These are phyloP conservation scores for Hypocrella siamensis DNA, from an alignment of 2,329 filamentous ascomycete species.

Conservation along the genomic window DNA sequence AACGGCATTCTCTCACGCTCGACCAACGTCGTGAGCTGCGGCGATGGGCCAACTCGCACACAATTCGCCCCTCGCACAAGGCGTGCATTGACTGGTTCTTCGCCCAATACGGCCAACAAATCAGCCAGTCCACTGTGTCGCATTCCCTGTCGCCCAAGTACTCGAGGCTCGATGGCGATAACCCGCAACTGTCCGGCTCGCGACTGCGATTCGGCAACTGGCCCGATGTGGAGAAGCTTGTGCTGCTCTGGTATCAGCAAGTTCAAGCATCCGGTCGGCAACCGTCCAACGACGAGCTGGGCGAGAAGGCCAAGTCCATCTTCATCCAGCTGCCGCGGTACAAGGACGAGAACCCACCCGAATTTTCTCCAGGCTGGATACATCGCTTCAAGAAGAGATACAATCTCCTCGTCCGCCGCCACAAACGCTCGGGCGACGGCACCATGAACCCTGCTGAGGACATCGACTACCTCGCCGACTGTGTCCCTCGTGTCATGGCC, in stretches of 20 bases:
- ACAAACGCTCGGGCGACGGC: slow-evolving; percentile 34
- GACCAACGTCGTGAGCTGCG: slow-evolving; percentile 46
- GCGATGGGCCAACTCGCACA: slow-evolving; percentile 41
- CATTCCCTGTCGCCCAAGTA: slow-evolving; percentile 48
- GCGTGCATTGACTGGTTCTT: slow-evolving; percentile 49
- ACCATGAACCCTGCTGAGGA: slow-evolving; percentile 35
- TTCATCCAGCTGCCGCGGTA: slow-evolving; percentile 43
- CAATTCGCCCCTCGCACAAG: slow-evolving; percentile 41
- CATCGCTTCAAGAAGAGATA: slow-evolving; percentile 50
- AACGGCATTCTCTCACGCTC: slow-evolving; percentile 44
- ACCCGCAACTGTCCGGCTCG: slow-evolving; percentile 44
- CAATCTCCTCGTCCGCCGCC: slow-evolving; percentile 39
- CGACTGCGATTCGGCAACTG: slow-evolving; percentile 47
- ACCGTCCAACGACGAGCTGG: slow-evolving; percentile 46
- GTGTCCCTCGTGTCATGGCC: slow-evolving; percentile 42
- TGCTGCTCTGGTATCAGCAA: slow-evolving; percentile 38
- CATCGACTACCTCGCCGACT: slow-evolving; percentile 43
- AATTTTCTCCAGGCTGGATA: slow-evolving; percentile 49
- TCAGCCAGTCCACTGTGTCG: slow-evolving; percentile 47
- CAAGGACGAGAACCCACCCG: slow-evolving; percentile 41
- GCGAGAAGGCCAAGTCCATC: slow-evolving; percentile 44
- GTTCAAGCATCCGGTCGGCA: slow-evolving; percentile 35
- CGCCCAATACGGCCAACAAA: slow-evolving; percentile 39
- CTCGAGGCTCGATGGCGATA: slow-evolving; percentile 42
- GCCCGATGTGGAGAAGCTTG: slow-evolving; percentile 46